Evolutionary conservation across 768 basidiomycete species (phyloP).

Genomic region (Clitopilus hobsonii): DNA sequence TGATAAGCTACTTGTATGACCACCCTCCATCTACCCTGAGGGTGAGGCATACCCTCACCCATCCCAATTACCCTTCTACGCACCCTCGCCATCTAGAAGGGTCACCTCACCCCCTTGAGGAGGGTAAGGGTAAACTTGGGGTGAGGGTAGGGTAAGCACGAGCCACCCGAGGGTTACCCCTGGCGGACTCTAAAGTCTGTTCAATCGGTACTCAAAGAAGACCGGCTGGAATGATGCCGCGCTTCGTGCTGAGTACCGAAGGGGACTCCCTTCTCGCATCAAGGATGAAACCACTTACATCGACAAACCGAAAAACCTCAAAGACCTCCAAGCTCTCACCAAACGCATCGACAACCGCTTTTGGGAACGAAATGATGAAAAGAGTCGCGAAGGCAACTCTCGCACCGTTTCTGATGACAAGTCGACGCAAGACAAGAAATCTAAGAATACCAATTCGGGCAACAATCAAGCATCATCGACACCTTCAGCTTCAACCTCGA

Average conservation of each 20-base stretch:
- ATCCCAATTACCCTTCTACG: background rate
- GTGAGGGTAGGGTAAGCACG: background rate
- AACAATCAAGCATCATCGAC: background rate
- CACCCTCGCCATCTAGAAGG: background rate
- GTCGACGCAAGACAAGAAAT: background rate
- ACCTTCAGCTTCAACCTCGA: background rate
- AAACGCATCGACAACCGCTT: background rate
- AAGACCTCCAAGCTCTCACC: background rate
- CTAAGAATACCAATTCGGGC: background rate
- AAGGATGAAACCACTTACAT: too few species aligned
- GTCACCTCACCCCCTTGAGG: background rate
- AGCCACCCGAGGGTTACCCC: background rate
- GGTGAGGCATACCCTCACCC: background rate
- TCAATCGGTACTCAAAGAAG: background rate
- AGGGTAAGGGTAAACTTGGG: too few species aligned
- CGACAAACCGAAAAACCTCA: too few species aligned
- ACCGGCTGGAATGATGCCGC: too few species aligned
- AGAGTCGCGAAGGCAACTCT: background rate
- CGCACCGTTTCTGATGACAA: background rate
- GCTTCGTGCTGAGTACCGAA: too few species aligned
- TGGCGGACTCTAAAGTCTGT: background rate
- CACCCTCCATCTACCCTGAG: background rate
- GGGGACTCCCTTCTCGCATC: too few species aligned
- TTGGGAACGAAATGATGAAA: background rate
- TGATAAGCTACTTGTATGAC: background rate